Base-by-base conservation (phyloP, 768 basidiomycete species). In the Lentinula guzmanii region DNA sequence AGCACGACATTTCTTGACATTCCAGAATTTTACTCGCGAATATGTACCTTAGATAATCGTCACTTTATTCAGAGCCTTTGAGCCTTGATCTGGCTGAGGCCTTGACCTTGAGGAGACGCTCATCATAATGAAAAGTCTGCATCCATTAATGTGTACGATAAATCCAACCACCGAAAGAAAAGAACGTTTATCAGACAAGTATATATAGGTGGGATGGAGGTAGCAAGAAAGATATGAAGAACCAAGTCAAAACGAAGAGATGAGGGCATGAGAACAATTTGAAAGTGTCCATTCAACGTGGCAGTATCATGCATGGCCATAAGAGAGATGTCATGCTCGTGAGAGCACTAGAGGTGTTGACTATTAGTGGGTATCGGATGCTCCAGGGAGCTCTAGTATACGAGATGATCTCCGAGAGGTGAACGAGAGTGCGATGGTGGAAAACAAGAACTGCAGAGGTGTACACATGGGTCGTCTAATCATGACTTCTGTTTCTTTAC, bases 401-500 rank as follows among this genome's bases (percentile, higher is more conserved):
- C 42, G 37, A 35, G 42, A 59, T n/a, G 50, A 15, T 39, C 43
- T 45, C 31, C 9, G 65, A 65, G 56, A 62, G 61, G 63, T 68
- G 61, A 70, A 64, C 31, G 67, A 67, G 67, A 54, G 68, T 59
- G 63, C 69, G 61, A 61, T 61, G 41, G n/a, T 34, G 21, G 43
- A 45, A 66, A 51, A 46, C 35, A 62, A 63, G 62, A 59, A 59
- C 62, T 60, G 24, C 56, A 21, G 9, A 52, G 28, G 33, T 52
- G 51, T 34, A 31, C 15, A 21, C 28, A 50, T 15, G 15, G 64
- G 42, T 16, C 54, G 66, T 63, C 51, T 65, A 61, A 68, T 80
- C 74, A 91, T 75, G 83, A 85, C 75, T 91, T 89, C 65, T 90
- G 89, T 73, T 93, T 93, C 83, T 96, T 95, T 70, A 97, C 93